Base-by-base conservation (phyloP, 768 basidiomycete genomes). In the Phaffia australis region DNA sequence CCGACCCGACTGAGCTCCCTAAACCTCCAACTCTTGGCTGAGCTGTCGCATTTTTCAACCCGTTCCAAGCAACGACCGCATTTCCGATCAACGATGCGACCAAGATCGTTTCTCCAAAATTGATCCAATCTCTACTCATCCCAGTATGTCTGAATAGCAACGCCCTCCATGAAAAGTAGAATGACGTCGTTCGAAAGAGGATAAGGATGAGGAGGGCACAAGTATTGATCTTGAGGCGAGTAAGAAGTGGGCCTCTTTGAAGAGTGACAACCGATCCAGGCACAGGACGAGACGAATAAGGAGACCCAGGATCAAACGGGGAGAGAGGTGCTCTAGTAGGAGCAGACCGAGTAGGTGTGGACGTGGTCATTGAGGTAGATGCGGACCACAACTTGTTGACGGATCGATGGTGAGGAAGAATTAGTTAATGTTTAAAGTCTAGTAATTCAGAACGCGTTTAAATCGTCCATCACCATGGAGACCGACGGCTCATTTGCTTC, bases 71-170 rank as follows among this genome's bases (percentile, higher is more conserved):
- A 8, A 23, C 6, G 47, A 60, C n/a, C 3, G 59, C 59, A 46
- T 60, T 60, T 49, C 59, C 47, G 59, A 60, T 49, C 23, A 60
- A 46, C 18, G 48, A 29, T 19, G 59, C 50, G 59, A 60, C 25
- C 23, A 60, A 25, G 23, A 60, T 46, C 46, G 59, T 60, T 46
- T 60, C 59, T 25, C 21, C 46, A 8, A 29, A 46, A 18, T 60
- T 60, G 42, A 60, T 27, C 46, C 46, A 48, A 23, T 60, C 59
- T n/a, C 59, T n/a, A 27, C n/a, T 48, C 25, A 60, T 18, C 8
- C 59, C 59, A 18, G 30, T 5, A 46, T 46, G 18, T 6, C 59
- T 46, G 23, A 60, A 19, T 3, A 46, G 19, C 9, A 60, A 49
- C 21, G 46, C 9, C 3, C 59, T 46, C 46, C 50, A 60, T 14